A percentile compares a stretch with the other conserved stretches of the same genome.
Evolutionary conservation across 768 basidiomycete genomes (phyloP).

Genomic region (Leccinum obscurum): DNA sequence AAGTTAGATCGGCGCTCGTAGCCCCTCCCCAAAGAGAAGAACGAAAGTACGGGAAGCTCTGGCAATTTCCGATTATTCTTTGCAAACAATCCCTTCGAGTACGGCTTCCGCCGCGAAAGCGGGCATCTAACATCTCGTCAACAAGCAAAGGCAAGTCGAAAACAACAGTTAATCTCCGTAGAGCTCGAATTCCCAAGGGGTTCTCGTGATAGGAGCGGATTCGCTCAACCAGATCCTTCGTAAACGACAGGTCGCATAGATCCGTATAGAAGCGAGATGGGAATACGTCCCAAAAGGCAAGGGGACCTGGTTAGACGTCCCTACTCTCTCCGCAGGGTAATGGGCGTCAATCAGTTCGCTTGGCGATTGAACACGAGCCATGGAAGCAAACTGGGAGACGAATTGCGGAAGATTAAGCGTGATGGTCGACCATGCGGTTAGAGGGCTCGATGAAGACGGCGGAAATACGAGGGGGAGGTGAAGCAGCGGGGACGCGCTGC

Average conservation of each 20-base stretch:
- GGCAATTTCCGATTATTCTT: constrained; percentile 22
- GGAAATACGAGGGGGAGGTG: constrained; percentile 74
- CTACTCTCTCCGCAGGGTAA: constrained; percentile 24
- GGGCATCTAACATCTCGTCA: constrained; percentile 21
- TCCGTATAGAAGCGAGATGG: constrained; percentile 68
- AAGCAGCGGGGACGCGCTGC: constrained; percentile 52
- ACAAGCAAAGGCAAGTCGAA: constrained; percentile 14
- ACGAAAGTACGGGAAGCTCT: constrained; percentile 15
- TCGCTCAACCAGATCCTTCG: constrained; percentile 77
- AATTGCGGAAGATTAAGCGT: constrained; percentile 59
- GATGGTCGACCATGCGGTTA: constrained; percentile 73
- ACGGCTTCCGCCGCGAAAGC: constrained; percentile 21
- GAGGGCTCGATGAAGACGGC: constrained; percentile 47
- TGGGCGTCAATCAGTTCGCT: constrained; percentile 24
- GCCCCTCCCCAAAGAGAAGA: constrained; percentile 15
- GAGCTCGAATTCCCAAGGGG: constrained; percentile 78
- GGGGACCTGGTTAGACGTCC: constrained; percentile 19
- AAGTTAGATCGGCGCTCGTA: constrained; percentile 24
- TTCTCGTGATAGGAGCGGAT: constrained; percentile 46
- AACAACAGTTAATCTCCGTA: constrained; percentile 42
- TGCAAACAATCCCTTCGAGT: constrained; percentile 18
- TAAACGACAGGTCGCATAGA: constrained; percentile 77
- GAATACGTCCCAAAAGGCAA: constrained; percentile 59
- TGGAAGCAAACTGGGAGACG: constrained; percentile 60
- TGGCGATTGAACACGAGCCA: constrained; percentile 32